These are phyloP conservation scores for Dactylonectria estremocensis DNA, from an alignment of 2,329 filamentous ascomycete species.

Conservation along the genomic window DNA sequence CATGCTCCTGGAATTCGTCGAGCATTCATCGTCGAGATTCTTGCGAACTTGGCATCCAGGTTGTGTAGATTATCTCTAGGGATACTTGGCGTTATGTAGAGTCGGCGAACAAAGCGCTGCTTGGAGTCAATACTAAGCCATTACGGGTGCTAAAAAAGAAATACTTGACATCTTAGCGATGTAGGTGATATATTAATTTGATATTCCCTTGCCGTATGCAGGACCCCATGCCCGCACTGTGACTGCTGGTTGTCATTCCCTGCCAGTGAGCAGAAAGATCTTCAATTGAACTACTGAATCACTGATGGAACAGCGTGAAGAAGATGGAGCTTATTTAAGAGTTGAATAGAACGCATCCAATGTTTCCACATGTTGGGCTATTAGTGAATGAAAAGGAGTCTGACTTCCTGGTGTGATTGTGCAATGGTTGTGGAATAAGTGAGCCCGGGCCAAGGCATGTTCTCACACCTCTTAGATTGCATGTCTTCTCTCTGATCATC, in stretches of 20 bases:
- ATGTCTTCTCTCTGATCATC: background rate
- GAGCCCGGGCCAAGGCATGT: too few relatives aligned
- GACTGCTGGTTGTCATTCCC: background rate
- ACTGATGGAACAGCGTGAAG: too few relatives aligned
- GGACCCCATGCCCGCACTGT: slow-evolving; percentile 17
- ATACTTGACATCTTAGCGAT: background rate
- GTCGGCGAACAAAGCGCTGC: background rate
- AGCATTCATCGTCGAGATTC: background rate
- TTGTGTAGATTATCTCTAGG: background rate
- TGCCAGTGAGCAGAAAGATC: too few relatives aligned
- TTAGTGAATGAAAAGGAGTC: too few relatives aligned
- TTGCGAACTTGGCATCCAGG: slow-evolving; percentile 1
- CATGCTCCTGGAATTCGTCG: background rate
- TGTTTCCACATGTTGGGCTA: too few relatives aligned
- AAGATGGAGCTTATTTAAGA: too few relatives aligned
- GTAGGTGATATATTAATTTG: slow-evolving; percentile 8
- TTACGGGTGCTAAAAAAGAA: slow-evolving; percentile 1
- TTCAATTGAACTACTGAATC: too few relatives aligned
- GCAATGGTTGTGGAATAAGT: too few relatives aligned
- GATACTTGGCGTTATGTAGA: background rate
- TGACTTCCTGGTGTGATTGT: too few relatives aligned
- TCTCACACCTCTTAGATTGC: background rate
- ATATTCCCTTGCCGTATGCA: slow-evolving; percentile 15
- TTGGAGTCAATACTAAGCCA: background rate
- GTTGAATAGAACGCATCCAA: too few relatives aligned